Conservation (phyloP, 2,329 filamentous ascomycete species). For the Lecanicillium sp. region DNA sequence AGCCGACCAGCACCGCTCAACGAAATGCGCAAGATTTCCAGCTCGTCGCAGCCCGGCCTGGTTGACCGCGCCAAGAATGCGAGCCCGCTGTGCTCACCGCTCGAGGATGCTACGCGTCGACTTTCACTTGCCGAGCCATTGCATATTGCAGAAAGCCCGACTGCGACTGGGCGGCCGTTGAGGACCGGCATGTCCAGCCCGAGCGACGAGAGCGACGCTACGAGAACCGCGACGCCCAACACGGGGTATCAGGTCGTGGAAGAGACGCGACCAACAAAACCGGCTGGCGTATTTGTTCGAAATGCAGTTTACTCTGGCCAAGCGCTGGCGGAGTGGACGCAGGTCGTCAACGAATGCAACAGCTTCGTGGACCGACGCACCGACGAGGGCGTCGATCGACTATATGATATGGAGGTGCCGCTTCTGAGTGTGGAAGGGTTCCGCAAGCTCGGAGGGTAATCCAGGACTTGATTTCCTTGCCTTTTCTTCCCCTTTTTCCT, state of each 20-base stretch:
- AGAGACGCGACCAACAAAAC: slow-evolving; percentile 38
- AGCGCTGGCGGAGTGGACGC: slow-evolving; percentile 71
- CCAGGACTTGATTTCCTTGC: neutral
- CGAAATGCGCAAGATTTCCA: slow-evolving; percentile 37
- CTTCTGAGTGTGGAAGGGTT: slow-evolving; percentile 37
- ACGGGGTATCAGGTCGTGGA: slow-evolving; percentile 6
- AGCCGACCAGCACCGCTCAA: slow-evolving; percentile 27
- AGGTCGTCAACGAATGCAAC: slow-evolving; percentile 72
- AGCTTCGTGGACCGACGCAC: slow-evolving; percentile 72
- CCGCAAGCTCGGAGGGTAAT: slow-evolving; percentile 29
- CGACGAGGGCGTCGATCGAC: slow-evolving; percentile 62
- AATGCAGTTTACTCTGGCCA: slow-evolving; percentile 60
- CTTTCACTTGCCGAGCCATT: slow-evolving; percentile 15
- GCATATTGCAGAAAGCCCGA: slow-evolving; percentile 12
- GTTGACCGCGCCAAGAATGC: slow-evolving; percentile 33
- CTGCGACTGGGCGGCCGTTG: slow-evolving; percentile 15
- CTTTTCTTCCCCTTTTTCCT: neutral
- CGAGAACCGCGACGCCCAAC: slow-evolving; percentile 12
- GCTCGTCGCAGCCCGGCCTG: slow-evolving; percentile 20
- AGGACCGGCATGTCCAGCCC: slow-evolving; percentile 18
- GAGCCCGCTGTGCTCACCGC: slow-evolving; percentile 29
- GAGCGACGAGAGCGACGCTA: slow-evolving; percentile 16
- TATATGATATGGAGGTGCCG: slow-evolving; percentile 59
- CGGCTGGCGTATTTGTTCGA: slow-evolving; percentile 37
- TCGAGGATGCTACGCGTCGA: slow-evolving; percentile 22